These are phyloP conservation scores for Aureococcus anophagefferens DNA, from an alignment of 108 stramenopile species.

Conservation along the genomic window DNA sequence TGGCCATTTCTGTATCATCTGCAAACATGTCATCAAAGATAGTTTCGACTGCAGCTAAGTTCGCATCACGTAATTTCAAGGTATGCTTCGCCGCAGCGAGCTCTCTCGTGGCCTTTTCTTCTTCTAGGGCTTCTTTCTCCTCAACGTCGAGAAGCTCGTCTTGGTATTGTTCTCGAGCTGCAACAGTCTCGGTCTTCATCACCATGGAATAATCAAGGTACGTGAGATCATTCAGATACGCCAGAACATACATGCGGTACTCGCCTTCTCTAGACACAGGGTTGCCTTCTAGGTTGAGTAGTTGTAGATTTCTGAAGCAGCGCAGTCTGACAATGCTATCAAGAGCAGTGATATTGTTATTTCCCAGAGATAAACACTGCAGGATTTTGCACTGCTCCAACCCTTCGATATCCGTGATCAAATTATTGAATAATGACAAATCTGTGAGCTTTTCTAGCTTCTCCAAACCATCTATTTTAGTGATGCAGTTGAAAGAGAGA, in stretches of 20 bases:
- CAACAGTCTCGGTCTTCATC: neutral
- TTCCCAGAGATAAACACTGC: slow-evolving; percentile 49
- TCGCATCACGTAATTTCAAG: slow-evolving; percentile 24
- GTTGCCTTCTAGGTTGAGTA: slow-evolving; percentile 49
- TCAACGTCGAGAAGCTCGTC: slow-evolving; percentile 52
- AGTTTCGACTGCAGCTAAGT: slow-evolving; percentile 38
- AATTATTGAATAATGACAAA: slow-evolving; percentile 40
- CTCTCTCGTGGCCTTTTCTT: slow-evolving; percentile 40
- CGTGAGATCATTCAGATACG: slow-evolving; percentile 39
- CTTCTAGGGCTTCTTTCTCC: slow-evolving; percentile 41
- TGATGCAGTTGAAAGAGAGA: slow-evolving; percentile 51
- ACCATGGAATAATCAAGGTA: slow-evolving; percentile 48
- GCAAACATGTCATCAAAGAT: slow-evolving; percentile 46
- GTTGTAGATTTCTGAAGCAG: slow-evolving; percentile 34
- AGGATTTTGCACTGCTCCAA: slow-evolving; percentile 43
- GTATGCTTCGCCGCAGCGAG: slow-evolving; percentile 15
- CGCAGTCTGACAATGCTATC: slow-evolving; percentile 41
- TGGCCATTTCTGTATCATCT: slow-evolving; percentile 39
- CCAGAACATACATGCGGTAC: slow-evolving; percentile 44
- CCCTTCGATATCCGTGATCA: slow-evolving; percentile 38
- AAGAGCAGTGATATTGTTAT: slow-evolving; percentile 39
- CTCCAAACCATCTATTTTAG: slow-evolving; percentile 40
- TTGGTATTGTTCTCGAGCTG: slow-evolving; percentile 47
- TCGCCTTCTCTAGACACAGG: slow-evolving; percentile 47
- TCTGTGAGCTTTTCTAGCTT: slow-evolving; percentile 41